Conservation (phyloP, 192 early-diverging fungal species). For the Globomyces pollinis-pini region DNA sequence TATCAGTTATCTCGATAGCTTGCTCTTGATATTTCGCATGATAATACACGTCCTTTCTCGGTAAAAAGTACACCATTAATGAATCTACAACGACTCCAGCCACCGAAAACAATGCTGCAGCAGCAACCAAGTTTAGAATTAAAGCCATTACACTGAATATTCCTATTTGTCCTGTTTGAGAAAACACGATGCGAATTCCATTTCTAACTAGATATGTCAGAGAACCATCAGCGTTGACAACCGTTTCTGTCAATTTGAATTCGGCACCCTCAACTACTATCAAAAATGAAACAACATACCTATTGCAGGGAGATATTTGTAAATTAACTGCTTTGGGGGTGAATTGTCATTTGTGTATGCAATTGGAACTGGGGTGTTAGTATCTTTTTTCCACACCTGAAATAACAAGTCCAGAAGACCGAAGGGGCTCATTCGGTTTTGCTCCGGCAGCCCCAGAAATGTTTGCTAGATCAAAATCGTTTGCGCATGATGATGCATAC, state of each 20-base stretch:
- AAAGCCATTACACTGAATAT: constrained; percentile 22
- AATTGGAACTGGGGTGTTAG: not conserved
- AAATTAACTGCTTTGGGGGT: not conserved
- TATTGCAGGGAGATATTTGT: constrained; percentile 16
- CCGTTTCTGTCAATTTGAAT: constrained; percentile 15
- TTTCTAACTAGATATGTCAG: constrained; percentile 18
- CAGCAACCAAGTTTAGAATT: constrained; percentile 25
- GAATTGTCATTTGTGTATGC: not conserved
- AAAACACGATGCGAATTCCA: constrained; percentile 25
- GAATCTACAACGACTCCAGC: constrained; percentile 27
- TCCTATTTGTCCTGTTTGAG: constrained; percentile 27
- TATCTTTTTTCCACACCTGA: constrained; percentile 16
- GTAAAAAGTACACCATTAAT: constrained; percentile 18
- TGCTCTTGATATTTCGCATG: too few species aligned
- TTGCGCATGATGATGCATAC: not conserved
- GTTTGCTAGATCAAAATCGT: not conserved
- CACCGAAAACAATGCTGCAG: constrained; percentile 18
- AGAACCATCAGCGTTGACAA: constrained; percentile 23
- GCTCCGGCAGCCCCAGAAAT: constrained; percentile 13
- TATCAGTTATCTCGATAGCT: too few species aligned
- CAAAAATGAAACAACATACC: too few species aligned
- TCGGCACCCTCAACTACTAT: constrained; percentile 10
- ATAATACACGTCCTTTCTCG: too few species aligned
- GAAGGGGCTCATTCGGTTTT: constrained; percentile 6
- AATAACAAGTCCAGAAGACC: constrained; percentile 22